These are phyloP conservation scores for Dendrothele bispora DNA, from an alignment of 768 basidiomycete species.

Conservation along the genomic window DNA sequence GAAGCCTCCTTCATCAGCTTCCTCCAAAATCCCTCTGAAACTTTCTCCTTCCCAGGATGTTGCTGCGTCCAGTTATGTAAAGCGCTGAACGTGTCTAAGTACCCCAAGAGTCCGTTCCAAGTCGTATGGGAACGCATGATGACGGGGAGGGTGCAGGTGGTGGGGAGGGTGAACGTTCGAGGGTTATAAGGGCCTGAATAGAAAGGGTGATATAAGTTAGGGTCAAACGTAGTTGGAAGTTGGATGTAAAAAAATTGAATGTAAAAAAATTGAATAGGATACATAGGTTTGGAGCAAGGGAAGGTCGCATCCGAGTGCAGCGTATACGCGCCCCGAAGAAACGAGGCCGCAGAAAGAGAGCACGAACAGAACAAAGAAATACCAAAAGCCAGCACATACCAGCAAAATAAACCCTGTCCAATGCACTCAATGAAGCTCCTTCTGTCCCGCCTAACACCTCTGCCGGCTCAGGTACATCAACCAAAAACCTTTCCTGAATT, in stretches of 20 bases:
- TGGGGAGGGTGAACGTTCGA: conserved; percentile 27
- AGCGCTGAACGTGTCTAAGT: conserved; percentile 71
- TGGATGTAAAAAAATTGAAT: conserved; percentile 7
- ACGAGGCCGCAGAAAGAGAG: not conserved
- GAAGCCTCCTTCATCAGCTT: conserved; percentile 38
- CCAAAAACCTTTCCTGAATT: conserved; percentile 69
- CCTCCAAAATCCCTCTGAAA: conserved; percentile 65
- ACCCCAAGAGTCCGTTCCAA: conserved; percentile 66
- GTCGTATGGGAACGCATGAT: conserved; percentile 60
- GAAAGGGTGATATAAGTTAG: conserved; percentile 8
- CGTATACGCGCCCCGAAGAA: no score
- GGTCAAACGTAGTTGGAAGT: conserved; percentile 3
- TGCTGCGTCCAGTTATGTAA: conserved; percentile 65
- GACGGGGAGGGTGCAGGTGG: conserved; percentile 35
- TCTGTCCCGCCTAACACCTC: conserved; percentile 19
- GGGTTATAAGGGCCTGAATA: conserved; percentile 42
- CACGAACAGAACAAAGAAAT: no score
- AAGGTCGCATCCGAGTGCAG: no score
- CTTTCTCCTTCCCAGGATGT: conserved; percentile 61
- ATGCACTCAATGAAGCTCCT: conserved; percentile 36
- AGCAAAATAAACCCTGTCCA: conserved; percentile 59
- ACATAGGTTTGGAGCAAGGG: no score
- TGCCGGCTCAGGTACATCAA: conserved; percentile 61
- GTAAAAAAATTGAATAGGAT: no score
- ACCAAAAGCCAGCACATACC: no score